Percentiles rank a stretch among this genome's conserved stretches.
These are phyloP conservation scores for Macrophomina phaseolina DNA, from an alignment of 2,329 filamentous ascomycete species.

Conservation along the genomic window DNA sequence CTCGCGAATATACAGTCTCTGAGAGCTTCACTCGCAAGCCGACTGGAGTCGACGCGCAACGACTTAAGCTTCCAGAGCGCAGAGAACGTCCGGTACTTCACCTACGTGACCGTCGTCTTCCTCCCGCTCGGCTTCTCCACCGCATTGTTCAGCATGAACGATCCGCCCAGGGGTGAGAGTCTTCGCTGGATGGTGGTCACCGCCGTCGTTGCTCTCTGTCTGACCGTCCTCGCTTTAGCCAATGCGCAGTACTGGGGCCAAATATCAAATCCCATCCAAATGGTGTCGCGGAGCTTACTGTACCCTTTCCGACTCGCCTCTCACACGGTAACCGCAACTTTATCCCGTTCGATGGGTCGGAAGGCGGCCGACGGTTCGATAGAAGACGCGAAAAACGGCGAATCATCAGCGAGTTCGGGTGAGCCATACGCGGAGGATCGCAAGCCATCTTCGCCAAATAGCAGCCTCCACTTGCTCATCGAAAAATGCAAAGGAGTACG, in stretches of 20 bases:
- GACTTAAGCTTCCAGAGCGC: constrained; percentile 33
- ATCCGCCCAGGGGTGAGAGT: constrained; percentile 28
- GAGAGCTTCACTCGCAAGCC: constrained; percentile 29
- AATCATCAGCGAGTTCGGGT: too few species aligned
- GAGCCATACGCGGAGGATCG: too few species aligned
- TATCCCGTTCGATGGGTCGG: too few species aligned
- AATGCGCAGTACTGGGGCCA: neutral
- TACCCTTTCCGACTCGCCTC: too few species aligned
- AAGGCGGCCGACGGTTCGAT: too few species aligned
- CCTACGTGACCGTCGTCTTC: constrained; percentile 45
- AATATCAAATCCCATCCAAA: too few species aligned
- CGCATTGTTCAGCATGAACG: constrained; percentile 42
- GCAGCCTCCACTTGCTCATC: too few species aligned
- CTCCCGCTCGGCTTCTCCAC: constrained; percentile 41
- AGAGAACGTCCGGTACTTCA: constrained; percentile 42
- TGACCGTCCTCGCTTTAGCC: neutral
- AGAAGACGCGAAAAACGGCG: too few species aligned
- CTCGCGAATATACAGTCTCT: constrained; percentile 29
- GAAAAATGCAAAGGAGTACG: too few species aligned
- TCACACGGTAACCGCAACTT: too few species aligned
- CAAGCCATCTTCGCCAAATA: too few species aligned
- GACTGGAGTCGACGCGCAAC: constrained; percentile 31
- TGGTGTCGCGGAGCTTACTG: too few species aligned
- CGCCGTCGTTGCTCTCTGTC: constrained; percentile 1
- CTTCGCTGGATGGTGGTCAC: neutral